Conservation (phyloP, 306 rosid species). For the Lathyrus aphaca region DNA sequence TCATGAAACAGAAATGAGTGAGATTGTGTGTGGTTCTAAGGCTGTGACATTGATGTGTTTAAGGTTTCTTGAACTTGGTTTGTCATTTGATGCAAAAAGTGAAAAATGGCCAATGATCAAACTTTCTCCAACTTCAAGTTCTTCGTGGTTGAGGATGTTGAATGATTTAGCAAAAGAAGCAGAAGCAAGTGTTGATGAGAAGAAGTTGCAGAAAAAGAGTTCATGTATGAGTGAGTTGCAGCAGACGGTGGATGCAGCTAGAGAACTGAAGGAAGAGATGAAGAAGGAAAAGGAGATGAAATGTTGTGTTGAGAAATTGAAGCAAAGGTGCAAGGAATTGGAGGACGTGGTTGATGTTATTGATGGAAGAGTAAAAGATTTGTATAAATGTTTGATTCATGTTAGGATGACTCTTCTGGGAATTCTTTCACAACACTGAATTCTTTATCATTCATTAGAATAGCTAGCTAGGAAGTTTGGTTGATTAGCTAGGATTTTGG, state of each 20-base stretch:
- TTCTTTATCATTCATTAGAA: constrained; percentile 2
- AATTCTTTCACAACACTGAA: constrained; percentile 51
- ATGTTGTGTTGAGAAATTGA: constrained; percentile 42
- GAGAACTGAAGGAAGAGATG: constrained; percentile 44
- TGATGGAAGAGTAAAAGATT: constrained; percentile 50
- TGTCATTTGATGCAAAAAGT: constrained; percentile 46
- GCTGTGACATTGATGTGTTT: constrained; percentile 50
- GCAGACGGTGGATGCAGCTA: constrained; percentile 39
- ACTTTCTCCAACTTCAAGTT: constrained; percentile 25
- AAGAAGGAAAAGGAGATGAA: constrained; percentile 38
- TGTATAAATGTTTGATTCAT: constrained; percentile 56
- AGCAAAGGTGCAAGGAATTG: constrained; percentile 39
- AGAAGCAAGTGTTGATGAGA: constrained; percentile 31
- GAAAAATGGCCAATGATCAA: constrained; percentile 15
- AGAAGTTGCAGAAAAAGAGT: constrained; percentile 29
- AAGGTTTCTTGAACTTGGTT: constrained; percentile 43
- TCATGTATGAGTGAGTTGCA: constrained; percentile 21
- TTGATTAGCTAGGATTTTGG: constrained; percentile 9
- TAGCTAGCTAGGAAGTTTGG: constrained; percentile 17
- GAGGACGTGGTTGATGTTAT: constrained; percentile 44
- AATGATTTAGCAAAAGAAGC: constrained; percentile 34
- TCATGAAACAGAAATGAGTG: constrained; percentile 41
- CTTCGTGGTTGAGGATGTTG: constrained; percentile 45
- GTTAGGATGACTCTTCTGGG: constrained; percentile 58
- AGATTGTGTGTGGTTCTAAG: constrained; percentile 50